Conservation (phyloP, 257 asterid species). For the Solanum commersonii region DNA sequence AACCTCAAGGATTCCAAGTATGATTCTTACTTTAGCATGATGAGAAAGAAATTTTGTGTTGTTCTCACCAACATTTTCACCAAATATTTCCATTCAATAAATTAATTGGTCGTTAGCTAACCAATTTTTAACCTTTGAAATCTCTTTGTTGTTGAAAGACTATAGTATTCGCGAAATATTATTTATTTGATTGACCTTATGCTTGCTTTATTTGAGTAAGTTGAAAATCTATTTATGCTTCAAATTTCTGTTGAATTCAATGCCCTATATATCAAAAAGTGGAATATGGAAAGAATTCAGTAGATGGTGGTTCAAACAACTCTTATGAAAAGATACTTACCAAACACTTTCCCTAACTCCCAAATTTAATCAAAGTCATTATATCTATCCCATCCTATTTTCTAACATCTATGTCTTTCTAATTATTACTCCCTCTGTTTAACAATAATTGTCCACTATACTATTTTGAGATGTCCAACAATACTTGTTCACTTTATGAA, state of each 20-base stretch:
- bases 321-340: not conserved
- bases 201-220: too few species aligned
- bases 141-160: not conserved
- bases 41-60: not conserved
- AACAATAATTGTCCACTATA: too few species aligned
- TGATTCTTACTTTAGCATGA: not conserved
- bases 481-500: too few species aligned
- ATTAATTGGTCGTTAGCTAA: not conserved
- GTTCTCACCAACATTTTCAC: not conserved
- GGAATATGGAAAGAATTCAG: not conserved
- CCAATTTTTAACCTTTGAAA: not conserved
- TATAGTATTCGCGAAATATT: not conserved
- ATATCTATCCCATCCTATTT: slow-evolving; percentile 13
- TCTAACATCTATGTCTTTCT: not conserved
- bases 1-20: not conserved
- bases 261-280: not conserved
- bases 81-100: not conserved
- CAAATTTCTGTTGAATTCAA: not conserved
- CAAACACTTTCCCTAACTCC: slow-evolving; percentile 9
- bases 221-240: not conserved
- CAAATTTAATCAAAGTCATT: slow-evolving; percentile 13
- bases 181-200: not conserved
- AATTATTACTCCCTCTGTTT: too few species aligned
- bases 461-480: too few species aligned
- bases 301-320: not conserved